Conservation (phyloP, 257 asterid species). For the Cinchona pubescens region DNA sequence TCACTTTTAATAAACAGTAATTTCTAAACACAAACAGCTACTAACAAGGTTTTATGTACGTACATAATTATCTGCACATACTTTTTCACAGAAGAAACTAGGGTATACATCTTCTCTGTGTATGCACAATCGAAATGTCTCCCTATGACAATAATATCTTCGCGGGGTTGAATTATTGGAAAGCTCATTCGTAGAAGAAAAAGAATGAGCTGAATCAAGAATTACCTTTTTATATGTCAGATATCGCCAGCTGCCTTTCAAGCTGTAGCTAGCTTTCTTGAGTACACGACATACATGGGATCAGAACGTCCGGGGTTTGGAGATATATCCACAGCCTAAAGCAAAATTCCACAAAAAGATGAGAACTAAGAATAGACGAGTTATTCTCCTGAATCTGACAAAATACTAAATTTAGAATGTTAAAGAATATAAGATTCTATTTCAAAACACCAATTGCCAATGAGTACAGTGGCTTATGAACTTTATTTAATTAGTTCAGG, state of each 20-base stretch:
- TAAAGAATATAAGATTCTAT: too few relatives aligned
- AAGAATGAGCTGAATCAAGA: not conserved
- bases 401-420: too few relatives aligned
- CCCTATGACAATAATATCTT: not conserved
- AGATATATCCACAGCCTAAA: conserved; percentile 83
- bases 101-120: not conserved
- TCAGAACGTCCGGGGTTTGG: conserved; percentile 88
- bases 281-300: conserved; percentile 79
- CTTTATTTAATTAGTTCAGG: too few relatives aligned
- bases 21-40: not conserved
- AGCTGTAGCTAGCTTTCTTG: conserved; percentile 64
- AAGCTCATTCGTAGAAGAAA: not conserved
- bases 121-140: not conserved
- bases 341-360: not conserved
- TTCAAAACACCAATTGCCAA: too few relatives aligned
- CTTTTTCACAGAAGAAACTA: not conserved
- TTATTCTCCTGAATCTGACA: not conserved
- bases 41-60: not conserved
- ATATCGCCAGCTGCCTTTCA: conserved; percentile 19
- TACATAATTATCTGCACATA: not conserved
- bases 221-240: not conserved
- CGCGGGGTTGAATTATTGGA: not conserved
- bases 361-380: not conserved
- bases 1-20: not conserved
- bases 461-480: too few relatives aligned